phyloP scores from a whole-genome alignment of 192 early-diverging fungal species.

The Rhizoclosmatium sp. region DNA sequence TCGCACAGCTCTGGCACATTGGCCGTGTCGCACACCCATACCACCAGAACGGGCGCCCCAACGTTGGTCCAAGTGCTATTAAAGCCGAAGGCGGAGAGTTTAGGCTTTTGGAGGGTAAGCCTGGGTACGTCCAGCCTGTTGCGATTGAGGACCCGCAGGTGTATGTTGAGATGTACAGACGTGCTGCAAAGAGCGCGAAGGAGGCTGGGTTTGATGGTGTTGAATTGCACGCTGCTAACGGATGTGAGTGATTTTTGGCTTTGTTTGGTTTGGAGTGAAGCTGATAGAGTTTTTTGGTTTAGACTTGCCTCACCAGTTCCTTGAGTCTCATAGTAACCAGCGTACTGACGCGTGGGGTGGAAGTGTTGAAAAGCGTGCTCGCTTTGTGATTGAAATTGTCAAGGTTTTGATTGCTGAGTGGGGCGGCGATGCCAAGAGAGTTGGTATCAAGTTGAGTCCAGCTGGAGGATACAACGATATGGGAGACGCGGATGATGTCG shows the following conservation, averaged over 20 bases:
- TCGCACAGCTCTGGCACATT: conserved; percentile 58
- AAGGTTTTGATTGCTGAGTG: conserved; percentile 32
- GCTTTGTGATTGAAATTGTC: conserved; percentile 51
- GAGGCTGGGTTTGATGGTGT: conserved; percentile 77
- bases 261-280: not conserved
- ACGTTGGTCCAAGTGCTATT: conserved; percentile 31
- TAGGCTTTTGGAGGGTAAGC: conserved; percentile 27
- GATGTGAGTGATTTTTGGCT: conserved; percentile 79
- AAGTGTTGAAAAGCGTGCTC: conserved; percentile 80
- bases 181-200: conserved; percentile 20
- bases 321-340: conserved; percentile 57
- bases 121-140: conserved; percentile 35
- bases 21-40: conserved; percentile 42
- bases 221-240: conserved; percentile 80
- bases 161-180: conserved; percentile 34
- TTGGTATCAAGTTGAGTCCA: conserved; percentile 48
- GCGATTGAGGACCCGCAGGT: conserved; percentile 35
- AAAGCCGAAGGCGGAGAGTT: conserved; percentile 40
- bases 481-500: conserved; percentile 36
- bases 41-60: conserved; percentile 19
- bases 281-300: not conserved
- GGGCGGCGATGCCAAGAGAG: conserved; percentile 24
- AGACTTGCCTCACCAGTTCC: conserved; percentile 11
- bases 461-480: conserved; percentile 48
- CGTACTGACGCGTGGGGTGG: conserved; percentile 94